A percentile compares a stretch with the other conserved stretches of the same genome.
Evolutionary conservation across 192 early-diverging fungal species (phyloP).

Genomic region (Coemansia sp.): DNA sequence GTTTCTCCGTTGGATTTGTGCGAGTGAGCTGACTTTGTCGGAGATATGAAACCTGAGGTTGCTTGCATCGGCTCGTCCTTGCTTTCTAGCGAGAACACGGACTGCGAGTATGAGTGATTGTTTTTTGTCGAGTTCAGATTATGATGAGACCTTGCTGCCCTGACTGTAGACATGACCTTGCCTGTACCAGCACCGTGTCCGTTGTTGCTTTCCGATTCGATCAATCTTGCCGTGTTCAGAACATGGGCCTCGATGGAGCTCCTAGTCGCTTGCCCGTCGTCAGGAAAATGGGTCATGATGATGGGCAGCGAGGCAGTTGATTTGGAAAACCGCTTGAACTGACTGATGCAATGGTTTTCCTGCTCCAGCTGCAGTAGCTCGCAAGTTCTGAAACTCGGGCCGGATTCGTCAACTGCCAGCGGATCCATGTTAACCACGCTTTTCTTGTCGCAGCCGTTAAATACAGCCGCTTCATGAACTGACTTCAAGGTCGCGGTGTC

Average conservation of each 20-base stretch:
- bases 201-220: neutral
- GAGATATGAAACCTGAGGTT: constrained; percentile 29
- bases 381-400: neutral
- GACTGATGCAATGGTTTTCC: neutral
- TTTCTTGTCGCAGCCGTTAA: neutral
- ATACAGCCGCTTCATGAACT: neutral
- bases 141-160: constrained; percentile 43
- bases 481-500: neutral
- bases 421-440: constrained; percentile 5
- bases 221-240: neutral
- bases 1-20: constrained; percentile 22
- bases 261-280: neutral
- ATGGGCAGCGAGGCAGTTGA: constrained; percentile 43
- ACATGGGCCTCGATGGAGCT: constrained; percentile 2
- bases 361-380: neutral
- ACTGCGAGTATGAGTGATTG: constrained; percentile 22
- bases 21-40: constrained; percentile 13
- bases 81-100: constrained; percentile 34
- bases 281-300: constrained; percentile 4
- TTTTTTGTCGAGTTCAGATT: constrained; percentile 24
- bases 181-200: neutral
- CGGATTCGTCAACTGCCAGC: neutral
- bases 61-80: constrained; percentile 40
- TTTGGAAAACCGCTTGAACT: constrained; percentile 30
- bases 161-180: neutral